phyloP scores from a whole-genome alignment of 176 grass and related monocot genomes.

The Elymus sibiricus region DNA sequence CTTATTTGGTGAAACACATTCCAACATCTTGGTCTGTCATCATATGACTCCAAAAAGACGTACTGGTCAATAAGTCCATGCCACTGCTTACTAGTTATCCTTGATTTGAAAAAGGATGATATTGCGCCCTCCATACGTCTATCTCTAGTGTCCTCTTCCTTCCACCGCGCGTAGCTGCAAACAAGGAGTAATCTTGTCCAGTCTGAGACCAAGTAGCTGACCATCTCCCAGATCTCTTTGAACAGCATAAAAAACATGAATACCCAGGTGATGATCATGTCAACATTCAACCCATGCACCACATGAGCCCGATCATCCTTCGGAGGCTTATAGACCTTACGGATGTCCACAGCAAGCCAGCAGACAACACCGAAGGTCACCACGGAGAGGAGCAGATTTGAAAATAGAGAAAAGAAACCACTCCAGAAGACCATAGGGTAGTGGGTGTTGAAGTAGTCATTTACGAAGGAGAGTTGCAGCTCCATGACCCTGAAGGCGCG shows the following conservation, averaged over 20 bases:
- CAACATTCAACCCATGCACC: neutral
- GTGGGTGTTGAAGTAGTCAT: constrained; percentile 9
- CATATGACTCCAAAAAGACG: neutral
- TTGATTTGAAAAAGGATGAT: neutral
- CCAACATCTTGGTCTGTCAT: neutral
- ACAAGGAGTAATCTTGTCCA: constrained; percentile 18
- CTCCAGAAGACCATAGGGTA: constrained; percentile 17
- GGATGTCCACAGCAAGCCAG: constrained; percentile 1
- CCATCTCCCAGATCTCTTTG: constrained; percentile 25
- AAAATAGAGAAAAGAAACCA: neutral
- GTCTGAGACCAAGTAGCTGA: neutral
- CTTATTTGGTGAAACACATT: neutral
- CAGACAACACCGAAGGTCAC: neutral
- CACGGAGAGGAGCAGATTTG: neutral
- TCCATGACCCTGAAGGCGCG: neutral
- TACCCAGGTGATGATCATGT: neutral
- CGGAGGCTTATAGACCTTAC: neutral
- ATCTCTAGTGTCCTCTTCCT: neutral
- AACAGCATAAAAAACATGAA: neutral
- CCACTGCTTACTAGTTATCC: neutral
- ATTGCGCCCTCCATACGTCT: neutral
- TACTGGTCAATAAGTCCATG: neutral
- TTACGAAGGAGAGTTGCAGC: neutral
- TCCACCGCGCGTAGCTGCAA: neutral
- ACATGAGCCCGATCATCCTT: neutral